Conservation (phyloP, 2,329 filamentous ascomycete species). For the Aspergillus fumigatiaffinis region DNA sequence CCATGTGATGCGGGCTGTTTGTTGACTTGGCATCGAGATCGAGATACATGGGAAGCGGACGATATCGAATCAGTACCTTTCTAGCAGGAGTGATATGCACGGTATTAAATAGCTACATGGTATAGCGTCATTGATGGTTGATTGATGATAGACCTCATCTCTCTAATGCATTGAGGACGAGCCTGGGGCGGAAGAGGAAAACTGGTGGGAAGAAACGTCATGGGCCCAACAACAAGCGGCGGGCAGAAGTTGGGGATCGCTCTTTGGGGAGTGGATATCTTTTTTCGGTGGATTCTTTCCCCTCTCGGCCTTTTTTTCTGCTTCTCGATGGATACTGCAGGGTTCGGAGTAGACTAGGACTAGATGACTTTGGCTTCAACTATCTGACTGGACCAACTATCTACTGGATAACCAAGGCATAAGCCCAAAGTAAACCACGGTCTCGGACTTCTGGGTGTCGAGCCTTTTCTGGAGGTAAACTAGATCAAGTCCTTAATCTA, state of each 20-base stretch:
- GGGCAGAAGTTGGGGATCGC: constrained; percentile 18
- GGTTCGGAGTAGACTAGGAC: not conserved
- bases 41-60: not conserved
- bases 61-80: too few species aligned
- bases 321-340: not conserved
- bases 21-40: not conserved
- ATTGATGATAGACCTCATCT: not conserved
- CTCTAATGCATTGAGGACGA: not conserved
- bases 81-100: not conserved
- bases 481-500: not conserved
- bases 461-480: not conserved
- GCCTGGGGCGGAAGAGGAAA: constrained; percentile 4
- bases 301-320: constrained; percentile 1
- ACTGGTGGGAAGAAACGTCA: constrained; percentile 15
- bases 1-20: not conserved
- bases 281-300: not conserved
- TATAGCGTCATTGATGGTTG: not conserved
- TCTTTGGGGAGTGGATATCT: not conserved
- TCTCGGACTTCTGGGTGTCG: not conserved
- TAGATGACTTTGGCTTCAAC: not conserved
- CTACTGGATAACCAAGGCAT: too few species aligned
- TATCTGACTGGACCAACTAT: too few species aligned
- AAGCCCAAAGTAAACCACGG: not conserved
- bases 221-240: constrained; percentile 23
- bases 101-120: not conserved